Percentiles rank a stretch among this genome's conserved stretches.
phyloP scores from a whole-genome alignment of 257 asterid genomes.

The Fraxinus quadrangulata region DNA sequence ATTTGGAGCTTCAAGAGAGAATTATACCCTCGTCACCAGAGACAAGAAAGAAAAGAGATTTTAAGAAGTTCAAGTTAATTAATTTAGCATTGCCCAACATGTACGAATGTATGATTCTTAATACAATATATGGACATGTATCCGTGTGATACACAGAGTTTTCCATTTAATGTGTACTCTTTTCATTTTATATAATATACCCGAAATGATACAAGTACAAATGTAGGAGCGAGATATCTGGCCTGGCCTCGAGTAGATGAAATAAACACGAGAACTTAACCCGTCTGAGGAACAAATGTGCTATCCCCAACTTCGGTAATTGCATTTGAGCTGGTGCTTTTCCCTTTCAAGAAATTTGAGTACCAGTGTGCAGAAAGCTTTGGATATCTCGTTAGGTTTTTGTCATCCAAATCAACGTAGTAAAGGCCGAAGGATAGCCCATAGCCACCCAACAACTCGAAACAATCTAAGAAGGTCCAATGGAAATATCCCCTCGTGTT shows the following conservation, averaged over 20 bases:
- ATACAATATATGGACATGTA: background rate
- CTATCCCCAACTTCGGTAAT: background rate
- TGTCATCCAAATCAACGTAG: constrained; percentile 62
- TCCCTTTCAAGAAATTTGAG: constrained; percentile 48
- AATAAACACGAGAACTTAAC: background rate
- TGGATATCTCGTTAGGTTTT: constrained; percentile 39
- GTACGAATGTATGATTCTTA: background rate
- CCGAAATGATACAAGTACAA: background rate
- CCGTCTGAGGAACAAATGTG: background rate
- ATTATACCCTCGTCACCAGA: no score
- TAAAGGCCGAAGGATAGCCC: constrained; percentile 38
- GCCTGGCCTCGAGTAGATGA: background rate
- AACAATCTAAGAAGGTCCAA: constrained; percentile 64
- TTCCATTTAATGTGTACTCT: background rate
- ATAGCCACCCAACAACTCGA: constrained; percentile 52
- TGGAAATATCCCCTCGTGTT: constrained; percentile 52
- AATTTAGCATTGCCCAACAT: background rate
- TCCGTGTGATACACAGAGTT: background rate
- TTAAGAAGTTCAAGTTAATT: no score
- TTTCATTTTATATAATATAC: background rate
- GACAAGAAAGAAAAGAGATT: no score
- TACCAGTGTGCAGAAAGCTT: constrained; percentile 56
- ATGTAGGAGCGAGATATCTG: background rate
- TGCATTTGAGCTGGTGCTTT: constrained; percentile 14
- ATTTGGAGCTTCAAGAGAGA: background rate